These are phyloP conservation scores for Chrysoporthe cubensis DNA, from an alignment of 2,329 filamentous ascomycete species.

Conservation along the genomic window DNA sequence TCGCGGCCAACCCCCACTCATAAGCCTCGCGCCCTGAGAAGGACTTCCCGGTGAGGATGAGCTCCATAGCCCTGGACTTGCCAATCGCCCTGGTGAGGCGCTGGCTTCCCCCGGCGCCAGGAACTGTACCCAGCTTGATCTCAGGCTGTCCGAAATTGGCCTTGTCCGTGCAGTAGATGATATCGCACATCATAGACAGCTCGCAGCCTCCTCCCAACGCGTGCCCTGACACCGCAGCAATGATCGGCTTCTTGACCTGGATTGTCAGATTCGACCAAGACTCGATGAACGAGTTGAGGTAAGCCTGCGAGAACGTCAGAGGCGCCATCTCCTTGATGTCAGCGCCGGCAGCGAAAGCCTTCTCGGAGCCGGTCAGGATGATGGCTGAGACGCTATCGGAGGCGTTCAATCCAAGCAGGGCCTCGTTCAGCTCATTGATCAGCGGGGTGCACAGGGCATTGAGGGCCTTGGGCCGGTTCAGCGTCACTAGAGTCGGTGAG, in stretches of 20 bases:
- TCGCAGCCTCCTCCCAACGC: conserved; percentile 95
- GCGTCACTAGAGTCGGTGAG: conserved; percentile 65
- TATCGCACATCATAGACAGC: conserved; percentile 95
- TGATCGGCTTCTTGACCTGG: conserved; percentile 87
- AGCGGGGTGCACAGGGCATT: conserved; percentile 93
- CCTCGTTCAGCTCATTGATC: conserved; percentile 85
- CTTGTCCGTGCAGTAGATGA: conserved; percentile 83
- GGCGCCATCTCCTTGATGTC: conserved; percentile 99
- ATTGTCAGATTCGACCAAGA: conserved; percentile 87
- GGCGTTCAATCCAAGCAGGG: conserved; percentile 70
- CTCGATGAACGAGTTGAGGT: conserved; percentile 91
- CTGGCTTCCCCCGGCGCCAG: conserved; percentile 90
- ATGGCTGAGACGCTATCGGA: conserved; percentile 74
- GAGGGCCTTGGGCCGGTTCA: conserved; percentile 92
- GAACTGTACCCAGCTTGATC: conserved; percentile 92
- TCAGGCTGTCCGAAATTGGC: conserved; percentile 97
- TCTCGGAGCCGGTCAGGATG: conserved; percentile 84
- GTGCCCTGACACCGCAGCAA: conserved; percentile 92
- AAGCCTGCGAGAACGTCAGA: conserved; percentile 85
- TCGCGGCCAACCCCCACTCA: conserved; percentile 87
- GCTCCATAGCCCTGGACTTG: conserved; percentile 87
- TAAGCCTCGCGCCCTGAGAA: conserved; percentile 85
- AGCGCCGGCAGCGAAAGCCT: conserved; percentile 91
- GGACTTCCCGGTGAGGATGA: conserved; percentile 83
- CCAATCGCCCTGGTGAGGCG: conserved; percentile 81